Percentiles rank a stretch among this genome's conserved stretches.
Conservation (phyloP, 2,329 filamentous ascomycete genomes). For the Diaporthe caulivora region DNA sequence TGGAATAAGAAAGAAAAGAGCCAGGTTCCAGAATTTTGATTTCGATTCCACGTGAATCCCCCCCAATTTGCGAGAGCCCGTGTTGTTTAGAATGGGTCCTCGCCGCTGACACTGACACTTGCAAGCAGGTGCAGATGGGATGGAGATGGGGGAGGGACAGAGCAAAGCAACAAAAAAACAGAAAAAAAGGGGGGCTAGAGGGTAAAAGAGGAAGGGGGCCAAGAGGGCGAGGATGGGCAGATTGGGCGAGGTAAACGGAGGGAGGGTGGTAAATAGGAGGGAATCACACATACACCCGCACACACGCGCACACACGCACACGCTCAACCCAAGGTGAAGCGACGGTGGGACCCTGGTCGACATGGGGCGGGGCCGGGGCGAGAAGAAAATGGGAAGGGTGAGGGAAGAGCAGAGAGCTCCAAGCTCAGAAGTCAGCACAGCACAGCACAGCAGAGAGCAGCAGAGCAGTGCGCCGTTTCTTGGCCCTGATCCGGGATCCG, state of each 20-base stretch:
- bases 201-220: conserved; percentile 28
- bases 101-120: conserved; percentile 33
- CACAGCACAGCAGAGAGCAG: not conserved
- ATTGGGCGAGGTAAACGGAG: conserved; percentile 35
- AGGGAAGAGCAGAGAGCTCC: not conserved
- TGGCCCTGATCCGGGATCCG: not conserved
- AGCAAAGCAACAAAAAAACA: conserved; percentile 9
- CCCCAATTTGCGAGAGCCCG: conserved; percentile 34
- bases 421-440: conserved; percentile 17
- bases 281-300: conserved; percentile 10
- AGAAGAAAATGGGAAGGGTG: not conserved
- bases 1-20: conserved; percentile 30
- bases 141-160: conserved; percentile 23
- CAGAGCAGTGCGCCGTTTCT: conserved; percentile 17
- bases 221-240: not conserved
- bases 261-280: conserved; percentile 38
- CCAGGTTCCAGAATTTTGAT: conserved; percentile 33
- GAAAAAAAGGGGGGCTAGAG: conserved; percentile 20
- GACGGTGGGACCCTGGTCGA: conserved; percentile 15
- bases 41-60: conserved; percentile 36
- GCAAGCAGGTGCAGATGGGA: conserved; percentile 35
- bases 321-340: not conserved
- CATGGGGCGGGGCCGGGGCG: not conserved
- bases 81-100: conserved; percentile 21
- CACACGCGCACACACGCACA: not conserved